Base-by-base conservation (phyloP, 106 monocot genomes). In the Triglochin maritima region DNA sequence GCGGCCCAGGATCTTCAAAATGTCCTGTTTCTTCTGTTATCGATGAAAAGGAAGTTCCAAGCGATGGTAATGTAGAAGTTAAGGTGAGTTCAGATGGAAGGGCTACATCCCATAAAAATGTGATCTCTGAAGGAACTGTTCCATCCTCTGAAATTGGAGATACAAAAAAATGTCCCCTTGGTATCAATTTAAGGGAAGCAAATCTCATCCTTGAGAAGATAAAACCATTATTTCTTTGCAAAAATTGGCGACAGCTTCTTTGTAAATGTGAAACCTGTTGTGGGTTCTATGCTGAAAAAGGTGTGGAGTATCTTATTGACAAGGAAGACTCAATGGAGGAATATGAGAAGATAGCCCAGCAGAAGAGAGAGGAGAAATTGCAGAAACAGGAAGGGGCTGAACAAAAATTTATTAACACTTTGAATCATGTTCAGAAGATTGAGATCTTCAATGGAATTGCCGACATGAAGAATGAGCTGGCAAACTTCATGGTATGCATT, bases 381-480 rank as follows among this genome's bases (percentile, higher is more conserved):
- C 81, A 92, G 75, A 67, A 92, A 69, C 83, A 81, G 62, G 86
- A 88, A 79, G 86, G 92, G 50, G 92, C 77, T 65, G 90, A 82
- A 71, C 55, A 86, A 47, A 85, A 86, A 57, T 92, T 98, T 68
- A 77, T 98, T 29, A 82, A 88, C 49, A 85, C 63, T 12, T 69
- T 98, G 2, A 60, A 76, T 72, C 98, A 98, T 79, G 82, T 92
- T 60, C 88, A 92, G 66, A 92, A 98, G 67, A 92, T 98, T 17
- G 98, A 98, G 72, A 71, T 98, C 71, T 55, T 89, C 65, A 92
- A 74, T 75, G 98, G 86, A 68, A 92, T 92, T 49, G 63, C 76
- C 69, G 88, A 98, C 77, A 80, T 98, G 72, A 86, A 88, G 76
- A 81, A 86, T 70, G 98, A 88, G 68, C 69, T 98, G 16, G 73